phyloP scores from a whole-genome alignment of 148 eudicot genomes.

The Rhododendron ferrugineum region DNA sequence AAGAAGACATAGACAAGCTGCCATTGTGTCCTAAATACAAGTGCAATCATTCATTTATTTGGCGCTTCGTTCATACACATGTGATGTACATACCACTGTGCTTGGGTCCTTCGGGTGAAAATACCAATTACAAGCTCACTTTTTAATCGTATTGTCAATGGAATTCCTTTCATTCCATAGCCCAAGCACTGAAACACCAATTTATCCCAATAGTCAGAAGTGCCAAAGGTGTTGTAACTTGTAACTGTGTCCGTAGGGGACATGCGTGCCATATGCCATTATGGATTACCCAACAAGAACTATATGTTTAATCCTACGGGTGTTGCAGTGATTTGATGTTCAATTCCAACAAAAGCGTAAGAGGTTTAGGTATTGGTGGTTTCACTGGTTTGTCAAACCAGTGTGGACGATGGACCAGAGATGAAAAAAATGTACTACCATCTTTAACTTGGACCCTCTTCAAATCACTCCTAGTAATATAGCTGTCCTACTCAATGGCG shows the following conservation, averaged over 20 bases:
- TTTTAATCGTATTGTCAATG: not conserved
- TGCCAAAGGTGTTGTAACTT: not conserved
- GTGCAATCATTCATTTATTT: not conserved
- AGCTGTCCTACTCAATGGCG: not conserved
- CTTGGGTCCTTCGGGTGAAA: not conserved
- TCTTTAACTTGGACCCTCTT: not conserved
- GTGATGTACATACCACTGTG: not conserved
- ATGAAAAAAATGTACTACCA: not conserved
- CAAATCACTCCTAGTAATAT: not conserved
- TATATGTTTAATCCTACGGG: not conserved
- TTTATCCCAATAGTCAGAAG: not conserved
- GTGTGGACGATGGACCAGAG: not conserved
- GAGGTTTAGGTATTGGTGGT: not conserved
- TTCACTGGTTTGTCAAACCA: not conserved
- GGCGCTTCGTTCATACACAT: not conserved
- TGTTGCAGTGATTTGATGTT: not conserved
- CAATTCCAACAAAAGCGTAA: not conserved
- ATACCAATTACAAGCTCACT: not conserved
- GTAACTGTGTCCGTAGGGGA: not conserved
- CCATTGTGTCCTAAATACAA: not conserved
- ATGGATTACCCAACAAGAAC: not conserved
- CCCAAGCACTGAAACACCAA: not conserved
- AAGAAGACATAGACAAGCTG: not conserved
- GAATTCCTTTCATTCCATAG: not conserved
- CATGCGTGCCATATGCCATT: not conserved